Percentiles rank a stretch among this genome's conserved stretches.
phyloP scores from a whole-genome alignment of 257 asterid genomes.

The Capsicum baccatum region DNA sequence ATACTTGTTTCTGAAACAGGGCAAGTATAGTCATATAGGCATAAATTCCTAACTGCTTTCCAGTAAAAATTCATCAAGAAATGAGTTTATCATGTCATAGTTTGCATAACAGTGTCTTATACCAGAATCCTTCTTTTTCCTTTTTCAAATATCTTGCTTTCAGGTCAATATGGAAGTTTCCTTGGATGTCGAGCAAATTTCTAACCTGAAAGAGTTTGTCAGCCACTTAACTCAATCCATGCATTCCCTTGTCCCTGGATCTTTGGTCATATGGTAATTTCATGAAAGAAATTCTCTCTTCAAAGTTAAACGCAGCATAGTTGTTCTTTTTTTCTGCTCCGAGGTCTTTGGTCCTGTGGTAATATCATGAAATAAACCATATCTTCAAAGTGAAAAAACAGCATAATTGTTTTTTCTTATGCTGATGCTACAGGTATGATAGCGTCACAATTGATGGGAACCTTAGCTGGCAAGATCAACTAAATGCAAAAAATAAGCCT shows the following conservation, averaged over 20 bases:
- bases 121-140: not conserved
- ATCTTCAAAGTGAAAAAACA: not conserved
- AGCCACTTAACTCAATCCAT: slow-evolving; percentile 74
- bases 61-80: not conserved
- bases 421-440: slow-evolving; percentile 77
- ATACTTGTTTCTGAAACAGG: not conserved
- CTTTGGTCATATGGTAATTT: slow-evolving; percentile 82
- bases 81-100: not conserved
- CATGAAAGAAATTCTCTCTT: slow-evolving; percentile 19
- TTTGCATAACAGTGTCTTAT: slow-evolving; percentile 23
- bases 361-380: slow-evolving; percentile 28
- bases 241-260: slow-evolving; percentile 86
- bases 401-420: slow-evolving; percentile 13
- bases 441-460: slow-evolving; percentile 79
- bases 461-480: slow-evolving; percentile 84
- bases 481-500: slow-evolving; percentile 81
- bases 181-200: slow-evolving; percentile 67
- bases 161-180: slow-evolving; percentile 88
- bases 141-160: slow-evolving; percentile 29
- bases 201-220: slow-evolving; percentile 76
- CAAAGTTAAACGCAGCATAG: slow-evolving; percentile 10
- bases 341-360: slow-evolving; percentile 84
- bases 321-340: slow-evolving; percentile 42
- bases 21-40: not conserved
- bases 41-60: not conserved